Percentiles rank a stretch among this genome's conserved stretches.
Evolutionary conservation across 106 monocot genomes (phyloP).

Genomic region (Dendrobium officinale): DNA sequence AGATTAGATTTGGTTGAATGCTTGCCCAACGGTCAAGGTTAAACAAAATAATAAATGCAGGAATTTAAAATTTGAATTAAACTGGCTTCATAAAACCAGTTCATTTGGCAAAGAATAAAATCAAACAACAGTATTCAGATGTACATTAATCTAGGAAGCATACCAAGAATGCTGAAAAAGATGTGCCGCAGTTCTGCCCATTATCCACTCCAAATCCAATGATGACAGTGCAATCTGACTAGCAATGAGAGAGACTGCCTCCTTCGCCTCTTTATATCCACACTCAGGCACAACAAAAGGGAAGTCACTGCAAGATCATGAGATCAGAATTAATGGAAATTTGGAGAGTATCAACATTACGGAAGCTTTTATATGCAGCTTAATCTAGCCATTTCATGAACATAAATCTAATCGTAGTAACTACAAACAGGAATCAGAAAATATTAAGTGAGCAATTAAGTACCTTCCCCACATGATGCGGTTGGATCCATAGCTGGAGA

Average conservation of each 20-base stretch:
- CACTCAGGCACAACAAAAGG: conserved; percentile 75
- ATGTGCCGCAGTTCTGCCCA: conserved; percentile 56
- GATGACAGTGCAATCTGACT: conserved; percentile 32
- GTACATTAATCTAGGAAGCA: neutral
- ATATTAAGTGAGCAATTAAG: neutral
- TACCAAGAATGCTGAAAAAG: conserved; percentile 29
- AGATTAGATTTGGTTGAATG: no score
- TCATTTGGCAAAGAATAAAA: no score
- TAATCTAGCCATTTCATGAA: neutral
- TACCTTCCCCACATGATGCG: conserved; percentile 94
- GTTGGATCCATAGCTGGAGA: conserved; percentile 55
- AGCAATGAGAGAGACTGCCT: conserved; percentile 38
- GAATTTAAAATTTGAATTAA: no score
- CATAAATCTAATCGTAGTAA: neutral
- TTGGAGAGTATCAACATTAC: neutral
- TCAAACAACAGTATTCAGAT: no score
- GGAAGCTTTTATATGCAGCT: neutral
- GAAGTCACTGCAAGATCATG: conserved; percentile 60
- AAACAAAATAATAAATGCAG: no score
- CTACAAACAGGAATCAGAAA: no score
- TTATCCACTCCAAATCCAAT: conserved; percentile 61
- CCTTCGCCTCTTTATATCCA: conserved; percentile 68
- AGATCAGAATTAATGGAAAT: neutral
- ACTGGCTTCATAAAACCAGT: no score
- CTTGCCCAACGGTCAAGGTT: no score